Base-by-base conservation (phyloP, 139 green algal species). In the Chlorella ohadii region DNA sequence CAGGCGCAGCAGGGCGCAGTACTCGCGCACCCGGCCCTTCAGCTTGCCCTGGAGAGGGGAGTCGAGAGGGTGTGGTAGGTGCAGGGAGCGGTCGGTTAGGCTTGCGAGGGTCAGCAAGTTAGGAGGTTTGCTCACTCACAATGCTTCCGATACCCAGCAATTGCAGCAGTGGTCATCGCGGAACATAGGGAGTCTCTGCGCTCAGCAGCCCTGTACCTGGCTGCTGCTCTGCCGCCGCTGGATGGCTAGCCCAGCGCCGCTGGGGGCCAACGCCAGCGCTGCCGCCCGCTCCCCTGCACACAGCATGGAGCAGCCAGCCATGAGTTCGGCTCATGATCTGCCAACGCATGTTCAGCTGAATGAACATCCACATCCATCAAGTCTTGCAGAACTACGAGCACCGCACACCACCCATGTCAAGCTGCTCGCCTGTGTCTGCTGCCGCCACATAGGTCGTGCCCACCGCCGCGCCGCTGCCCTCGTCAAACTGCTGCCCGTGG, bases 1-100 rank as follows among this genome's bases (percentile, higher is more conserved):
- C 76, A 82, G 59, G 13, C 34, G 38, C 76, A 82, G 76, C 76
- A 82, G 59, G 11, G 76, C 76, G 36, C 36, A 33, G 25, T 59
- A 72, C 76, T 82, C 57, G 1, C 76, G 57, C 36, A 72, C 34
- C 13, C 76, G 59, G 0, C 22, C 57, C 76, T 57, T 71, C 2
- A 57, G 11, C 27, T 82, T 82, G 28, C 59, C 34, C 76, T 82
- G 59, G 59, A 17, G 73, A 51, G 44, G 44, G 44, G 9, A 9
- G 13, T 25, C 4, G 34, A 16, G 28, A 1, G 44, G 44, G 44
- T n/a, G n/a, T n/a, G n/a, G n/a, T n/a, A n/a, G n/a, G n/a, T n/a
- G n/a, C n/a, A n/a, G n/a, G n/a, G n/a, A n/a, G n/a, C n/a, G n/a
- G n/a, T n/a, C n/a, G n/a, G n/a, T n/a, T n/a, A n/a, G n/a, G n/a